phyloP scores from a whole-genome alignment of 2,329 filamentous ascomycete species.

The Aaosphaeria pasadenensis region DNA sequence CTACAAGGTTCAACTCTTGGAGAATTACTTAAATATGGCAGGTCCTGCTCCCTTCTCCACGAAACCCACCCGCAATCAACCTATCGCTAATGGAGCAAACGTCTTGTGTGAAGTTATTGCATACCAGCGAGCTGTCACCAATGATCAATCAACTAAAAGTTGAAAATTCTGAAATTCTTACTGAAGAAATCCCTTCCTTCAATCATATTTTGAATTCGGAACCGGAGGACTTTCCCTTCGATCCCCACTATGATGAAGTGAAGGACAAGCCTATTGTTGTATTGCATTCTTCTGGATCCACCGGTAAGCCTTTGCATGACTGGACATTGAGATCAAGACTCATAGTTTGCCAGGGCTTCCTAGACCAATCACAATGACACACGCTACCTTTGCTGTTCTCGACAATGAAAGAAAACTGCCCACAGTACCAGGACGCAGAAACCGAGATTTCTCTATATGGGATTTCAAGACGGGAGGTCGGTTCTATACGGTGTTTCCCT shows the following conservation, averaged over 20 bases:
- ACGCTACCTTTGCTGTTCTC: conserved; percentile 9
- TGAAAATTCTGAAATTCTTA: not conserved
- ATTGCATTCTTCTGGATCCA: conserved; percentile 35
- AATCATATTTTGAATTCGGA: conserved; percentile 3
- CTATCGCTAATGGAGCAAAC: conserved; percentile 12
- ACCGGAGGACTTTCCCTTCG: conserved; percentile 2
- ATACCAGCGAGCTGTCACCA: conserved; percentile 6
- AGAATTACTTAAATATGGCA: not conserved
- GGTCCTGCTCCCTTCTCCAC: conserved; percentile 16
- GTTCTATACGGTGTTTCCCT: conserved; percentile 12
- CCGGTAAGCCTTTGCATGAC: conserved; percentile 8
- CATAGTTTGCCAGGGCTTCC: conserved; percentile 17
- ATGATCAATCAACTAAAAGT: conserved; percentile 1
- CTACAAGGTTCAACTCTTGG: not conserved
- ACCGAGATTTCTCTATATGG: conserved; percentile 12
- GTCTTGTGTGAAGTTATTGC: conserved; percentile 7
- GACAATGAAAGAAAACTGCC: conserved; percentile 9
- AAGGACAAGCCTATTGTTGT: conserved; percentile 19
- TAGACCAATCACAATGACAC: conserved; percentile 25
- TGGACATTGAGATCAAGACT: not conserved
- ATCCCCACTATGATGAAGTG: conserved; percentile 14
- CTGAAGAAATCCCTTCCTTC: conserved; percentile 2
- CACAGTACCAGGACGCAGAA: conserved; percentile 2
- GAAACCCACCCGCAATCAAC: conserved; percentile 13
- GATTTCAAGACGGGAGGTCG: conserved; percentile 7